Conservation (phyloP, 2,329 filamentous ascomycete species). For the Xylariaceae sp. region DNA sequence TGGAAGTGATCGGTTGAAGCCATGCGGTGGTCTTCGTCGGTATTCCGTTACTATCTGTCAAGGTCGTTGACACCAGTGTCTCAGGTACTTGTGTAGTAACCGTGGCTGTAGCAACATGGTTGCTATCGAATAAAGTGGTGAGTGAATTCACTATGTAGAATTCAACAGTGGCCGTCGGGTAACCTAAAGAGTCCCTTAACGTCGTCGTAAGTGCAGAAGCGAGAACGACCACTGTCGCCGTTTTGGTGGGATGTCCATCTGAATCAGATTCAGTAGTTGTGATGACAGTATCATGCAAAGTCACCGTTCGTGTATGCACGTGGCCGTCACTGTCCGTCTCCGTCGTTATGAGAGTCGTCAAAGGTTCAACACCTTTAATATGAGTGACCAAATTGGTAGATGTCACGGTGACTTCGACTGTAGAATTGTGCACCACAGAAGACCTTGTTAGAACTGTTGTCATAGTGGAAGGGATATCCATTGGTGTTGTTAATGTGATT, state of each 20-base stretch:
- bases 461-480: slow-evolving; percentile 3
- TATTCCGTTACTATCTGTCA: slow-evolving; percentile 15
- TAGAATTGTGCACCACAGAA: slow-evolving; percentile 7
- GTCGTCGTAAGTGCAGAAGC: slow-evolving; percentile 13
- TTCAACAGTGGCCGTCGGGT: slow-evolving; percentile 19
- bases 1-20: slow-evolving; percentile 19
- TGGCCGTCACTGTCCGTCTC: slow-evolving; percentile 16
- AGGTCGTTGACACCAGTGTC: slow-evolving; percentile 11
- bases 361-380: slow-evolving; percentile 14
- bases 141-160: slow-evolving; percentile 16
- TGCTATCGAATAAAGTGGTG: slow-evolving; percentile 14
- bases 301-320: slow-evolving; percentile 14
- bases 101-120: slow-evolving; percentile 21
- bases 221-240: slow-evolving; percentile 4
- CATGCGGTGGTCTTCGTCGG: slow-evolving; percentile 19
- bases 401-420: slow-evolving; percentile 16
- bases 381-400: slow-evolving; percentile 11
- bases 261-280: slow-evolving; percentile 10
- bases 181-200: slow-evolving; percentile 21
- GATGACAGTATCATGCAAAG: slow-evolving; percentile 2
- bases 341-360: slow-evolving; percentile 8
- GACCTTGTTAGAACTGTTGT: slow-evolving; percentile 23
- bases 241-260: slow-evolving; percentile 18
- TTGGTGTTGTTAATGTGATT: slow-evolving; percentile 5
- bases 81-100: slow-evolving; percentile 14